Evolutionary conservation across 2,329 filamentous ascomycete genomes (phyloP).

Genomic region (Aspergillus phoenicis): DNA sequence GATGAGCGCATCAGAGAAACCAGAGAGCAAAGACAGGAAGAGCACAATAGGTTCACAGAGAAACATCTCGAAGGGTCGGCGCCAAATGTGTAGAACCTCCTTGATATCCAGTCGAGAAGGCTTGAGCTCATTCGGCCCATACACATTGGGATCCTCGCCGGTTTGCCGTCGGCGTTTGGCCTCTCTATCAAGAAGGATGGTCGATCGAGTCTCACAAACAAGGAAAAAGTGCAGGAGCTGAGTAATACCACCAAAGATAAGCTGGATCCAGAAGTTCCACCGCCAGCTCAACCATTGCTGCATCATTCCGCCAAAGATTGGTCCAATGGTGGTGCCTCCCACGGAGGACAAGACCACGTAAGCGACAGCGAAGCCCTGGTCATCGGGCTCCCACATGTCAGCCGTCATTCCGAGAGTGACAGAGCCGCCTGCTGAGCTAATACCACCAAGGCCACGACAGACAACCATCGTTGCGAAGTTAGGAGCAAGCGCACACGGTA

Average conservation of each 20-base stretch:
- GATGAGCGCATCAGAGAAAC: slow-evolving; percentile 74
- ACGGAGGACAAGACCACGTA: slow-evolving; percentile 79
- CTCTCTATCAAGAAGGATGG: slow-evolving; percentile 59
- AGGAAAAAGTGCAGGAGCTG: slow-evolving; percentile 56
- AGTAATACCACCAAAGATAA: slow-evolving; percentile 58
- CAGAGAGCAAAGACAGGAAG: slow-evolving; percentile 68
- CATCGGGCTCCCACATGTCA: slow-evolving; percentile 70
- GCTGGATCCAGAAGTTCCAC: slow-evolving; percentile 69
- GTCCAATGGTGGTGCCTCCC: slow-evolving; percentile 67
- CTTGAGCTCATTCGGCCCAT: slow-evolving; percentile 63
- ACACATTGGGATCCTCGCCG: slow-evolving; percentile 61
- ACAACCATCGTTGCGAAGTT: slow-evolving; percentile 72
- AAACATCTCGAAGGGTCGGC: slow-evolving; percentile 72
- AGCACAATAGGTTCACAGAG: slow-evolving; percentile 74
- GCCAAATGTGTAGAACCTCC: slow-evolving; percentile 52
- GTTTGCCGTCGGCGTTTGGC: slow-evolving; percentile 58
- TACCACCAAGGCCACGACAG: slow-evolving; percentile 67
- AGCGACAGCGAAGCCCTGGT: slow-evolving; percentile 73
- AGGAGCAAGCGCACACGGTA: slow-evolving; percentile 70
- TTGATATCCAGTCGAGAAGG: slow-evolving; percentile 50
- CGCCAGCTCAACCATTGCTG: slow-evolving; percentile 55
- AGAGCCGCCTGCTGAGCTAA: slow-evolving; percentile 71
- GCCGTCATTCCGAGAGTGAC: slow-evolving; percentile 75
- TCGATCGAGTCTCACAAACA: slow-evolving; percentile 64
- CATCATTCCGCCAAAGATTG: slow-evolving; percentile 57